Base-by-base conservation (phyloP, 305 asterid genomes). In the Nicotiana rustica region DNA sequence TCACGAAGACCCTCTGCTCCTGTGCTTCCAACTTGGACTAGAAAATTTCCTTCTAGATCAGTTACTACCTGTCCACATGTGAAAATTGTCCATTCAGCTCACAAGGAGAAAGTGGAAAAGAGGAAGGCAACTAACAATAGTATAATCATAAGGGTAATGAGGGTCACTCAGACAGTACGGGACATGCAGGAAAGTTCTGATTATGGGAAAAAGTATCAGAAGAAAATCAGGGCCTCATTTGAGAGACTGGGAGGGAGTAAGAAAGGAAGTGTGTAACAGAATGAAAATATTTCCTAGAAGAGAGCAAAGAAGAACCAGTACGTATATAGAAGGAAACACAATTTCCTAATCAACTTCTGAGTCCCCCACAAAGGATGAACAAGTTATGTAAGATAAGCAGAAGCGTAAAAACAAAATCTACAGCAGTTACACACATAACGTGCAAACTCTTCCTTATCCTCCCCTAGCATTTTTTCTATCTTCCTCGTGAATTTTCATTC, bases 1-100 rank as follows among this genome's bases (percentile, higher is more conserved):
- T 96, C 97, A 75, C 85, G 90, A 55, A 96, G 85, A 77, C 98
- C 99, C 83, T 93, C 97, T 88, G 95, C 98, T 68, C 99, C 99
- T 44, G 92, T 88, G 94, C 97, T 92, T 83, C 98, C 99, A 67
- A 96, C 89, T 91, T 96, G 98, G 88, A 91, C 78, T 83, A 90
- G 87, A 92, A 90, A 96, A 86, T 91, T 93, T 65, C 99, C 99
- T 79, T 91, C 94, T 67, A 96, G 91, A 87, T 96, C 98, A 77
- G 98, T 94, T 62, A 96, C 97, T 65, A 96, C 98, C 99, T 96
- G 90, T 75, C 83, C 49, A n/a, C 56, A 31, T 17, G 80, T 55
- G 66, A 55, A 76, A 76, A 55, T 76, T 55, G 15, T 76, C 25
- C 47, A 29, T 76, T 73, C 80, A 15, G 49, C 80, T 76, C 66